Base-by-base conservation (phyloP, 2,329 filamentous ascomycete species). In the Cadophora gregata region DNA sequence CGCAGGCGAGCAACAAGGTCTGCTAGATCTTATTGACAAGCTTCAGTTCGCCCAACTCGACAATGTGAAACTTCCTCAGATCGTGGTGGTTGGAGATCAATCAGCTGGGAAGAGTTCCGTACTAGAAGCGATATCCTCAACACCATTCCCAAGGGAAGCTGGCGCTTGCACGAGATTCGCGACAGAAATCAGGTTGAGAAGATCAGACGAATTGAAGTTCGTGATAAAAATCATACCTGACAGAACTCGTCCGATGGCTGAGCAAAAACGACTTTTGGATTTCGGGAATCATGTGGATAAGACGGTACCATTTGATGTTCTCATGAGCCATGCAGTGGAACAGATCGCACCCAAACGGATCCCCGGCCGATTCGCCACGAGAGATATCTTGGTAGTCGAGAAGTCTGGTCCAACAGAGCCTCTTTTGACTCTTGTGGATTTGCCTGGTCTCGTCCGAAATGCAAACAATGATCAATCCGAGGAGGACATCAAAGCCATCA, bases 381-480 rank as follows among this genome's bases (percentile, higher is more conserved):
- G 62, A 59, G 69, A 71, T 66, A 50, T 67, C 4, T 48, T 71
- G 53, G 65, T 69, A 14, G 66, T 71, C 4, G 67, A 71, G 60
- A 64, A 65, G 29, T 59, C 58, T 16, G 70, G 70, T 2, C 70
- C 70, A 24, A 74, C 79, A 3, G 79, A 79, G 27, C 82, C 81
- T 1, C 82, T 85, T 24, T 78, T 89, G 31, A 88, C 86, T 0
- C 79, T 88, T 31, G 85, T 89, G 4, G 86, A 89, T 73, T 78
- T 88, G 1, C 86, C 86, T 0, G 86, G 86, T 2, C 76, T 89
- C 8, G 84, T 87, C 55, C 82, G 86, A 67, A 81, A 80, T 2
- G 75, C 76, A 1, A 66, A 69, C 38, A 69, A 66, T 25, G 66
- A 68, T 56, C 66, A 68, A 29, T 65, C 66, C 16, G 65, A 68